Evolutionary conservation across 306 rosid genomes (phyloP).

Genomic region (Ammopiptanthus mongolicus): DNA sequence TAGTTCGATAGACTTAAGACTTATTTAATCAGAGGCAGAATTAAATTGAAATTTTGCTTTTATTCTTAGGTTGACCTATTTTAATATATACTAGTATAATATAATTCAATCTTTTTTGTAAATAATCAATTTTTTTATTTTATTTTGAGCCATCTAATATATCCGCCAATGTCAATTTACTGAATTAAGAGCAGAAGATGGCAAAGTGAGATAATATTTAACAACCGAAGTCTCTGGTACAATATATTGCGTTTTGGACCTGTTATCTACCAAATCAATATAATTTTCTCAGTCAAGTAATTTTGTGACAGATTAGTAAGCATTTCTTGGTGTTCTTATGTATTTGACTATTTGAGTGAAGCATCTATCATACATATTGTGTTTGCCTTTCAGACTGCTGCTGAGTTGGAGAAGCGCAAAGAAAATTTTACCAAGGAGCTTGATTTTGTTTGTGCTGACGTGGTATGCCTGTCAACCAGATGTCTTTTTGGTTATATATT

Average conservation of each 20-base stretch:
- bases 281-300: background rate
- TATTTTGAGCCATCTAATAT: background rate
- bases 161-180: background rate
- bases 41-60: too few species aligned
- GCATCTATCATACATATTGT: background rate
- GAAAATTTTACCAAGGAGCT: conserved; percentile 87
- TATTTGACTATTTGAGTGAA: background rate
- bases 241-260: background rate
- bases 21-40: too few species aligned
- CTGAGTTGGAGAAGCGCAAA: conserved; percentile 82
- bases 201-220: background rate
- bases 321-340: background rate
- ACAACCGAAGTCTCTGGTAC: background rate
- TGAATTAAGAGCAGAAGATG: background rate
- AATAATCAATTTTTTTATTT: background rate
- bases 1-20: too few species aligned
- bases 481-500: background rate
- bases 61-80: background rate
- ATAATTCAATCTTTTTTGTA: background rate
- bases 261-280: background rate
- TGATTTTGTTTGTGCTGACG: conserved; percentile 92
- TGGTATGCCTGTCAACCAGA: conserved; percentile 45
- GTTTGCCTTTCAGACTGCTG: conserved; percentile 71
- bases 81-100: too few species aligned
- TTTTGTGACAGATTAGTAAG: background rate